phyloP scores from a whole-genome alignment of 352 stramenopile species.

The Pythium brachiatum region DNA sequence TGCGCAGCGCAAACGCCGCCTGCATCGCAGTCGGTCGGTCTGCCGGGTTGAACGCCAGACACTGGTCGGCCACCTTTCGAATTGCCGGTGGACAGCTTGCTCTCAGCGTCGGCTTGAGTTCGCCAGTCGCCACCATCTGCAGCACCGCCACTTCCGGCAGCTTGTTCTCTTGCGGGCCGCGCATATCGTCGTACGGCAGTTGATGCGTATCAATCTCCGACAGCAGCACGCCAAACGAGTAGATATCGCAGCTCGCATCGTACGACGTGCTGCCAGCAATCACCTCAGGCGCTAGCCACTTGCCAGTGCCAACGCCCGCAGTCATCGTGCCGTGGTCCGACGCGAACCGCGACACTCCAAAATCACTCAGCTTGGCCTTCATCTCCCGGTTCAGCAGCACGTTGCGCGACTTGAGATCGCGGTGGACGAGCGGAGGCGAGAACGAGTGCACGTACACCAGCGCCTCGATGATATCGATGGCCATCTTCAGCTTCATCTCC shows the following conservation, averaged over 20 bases:
- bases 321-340: slow-evolving; percentile 21
- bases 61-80: slow-evolving; percentile 18
- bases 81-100: slow-evolving; percentile 15
- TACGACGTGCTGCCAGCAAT: slow-evolving; percentile 35
- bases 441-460: slow-evolving; percentile 51
- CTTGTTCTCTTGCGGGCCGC: slow-evolving; percentile 23
- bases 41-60: slow-evolving; percentile 23
- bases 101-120: slow-evolving; percentile 23
- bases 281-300: slow-evolving; percentile 48
- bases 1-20: slow-evolving; percentile 22
- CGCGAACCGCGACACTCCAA: slow-evolving; percentile 20
- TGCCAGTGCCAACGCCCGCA: slow-evolving; percentile 17
- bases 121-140: slow-evolving; percentile 35
- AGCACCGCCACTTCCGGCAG: slow-evolving; percentile 39
- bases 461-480: slow-evolving; percentile 45
- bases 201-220: slow-evolving; percentile 53
- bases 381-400: slow-evolving; percentile 33
- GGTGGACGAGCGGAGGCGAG: slow-evolving; percentile 38
- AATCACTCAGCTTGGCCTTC: slow-evolving; percentile 27
- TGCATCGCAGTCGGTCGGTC: slow-evolving; percentile 25
- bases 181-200: slow-evolving; percentile 43
- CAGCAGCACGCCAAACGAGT: slow-evolving; percentile 49
- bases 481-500: slow-evolving; percentile 32
- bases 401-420: slow-evolving; percentile 44
- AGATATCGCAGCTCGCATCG: slow-evolving; percentile 38